Base-by-base conservation (phyloP, 257 asterid genomes). In the Vinca minor region DNA sequence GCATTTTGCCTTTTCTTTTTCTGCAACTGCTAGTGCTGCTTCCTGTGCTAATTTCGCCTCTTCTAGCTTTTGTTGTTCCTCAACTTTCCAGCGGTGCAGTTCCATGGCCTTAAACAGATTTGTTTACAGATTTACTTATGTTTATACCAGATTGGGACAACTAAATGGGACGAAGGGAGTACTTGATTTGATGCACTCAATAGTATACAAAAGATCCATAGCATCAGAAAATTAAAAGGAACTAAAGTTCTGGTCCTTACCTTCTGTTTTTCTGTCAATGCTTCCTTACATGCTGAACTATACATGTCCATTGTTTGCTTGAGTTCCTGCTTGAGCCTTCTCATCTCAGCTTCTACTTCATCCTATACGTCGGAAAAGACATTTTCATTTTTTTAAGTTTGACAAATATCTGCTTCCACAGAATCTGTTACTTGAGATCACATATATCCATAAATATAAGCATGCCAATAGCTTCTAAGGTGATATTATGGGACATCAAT, bases 251-350 rank as follows among this genome's bases (percentile, higher is more conserved):
- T 36, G 41, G 18, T 49, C 23, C 54, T 48, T 81, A 84, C 96
- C 76, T 79, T 92, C 72, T 86, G 93, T 70, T 88, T 88, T 70
- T 96, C 95, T 4, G 84, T 67, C 72, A 85, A 77, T 66, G 98
- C 95, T 74, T 92, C 96, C 76, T 79, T 92, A 89, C 96, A 88
- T 31, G 95, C 98, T 20, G 85, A 63, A 87, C 93, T 92, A 80
- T 92, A 92, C 98, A 89, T 83, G 71, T 87, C 96, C 95, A 91
- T 88, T 48, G 96, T 91, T 76, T 86, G 98, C 78, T 74, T 86
- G 71, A 86, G 94, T 77, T 91, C 96, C 77, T 75, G 82, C 79
- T 88, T 88, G 18, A 92, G 91, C 78, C 96, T 82, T 82, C 94
- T 81, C 96, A 92, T 83, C 85, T 92, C 96, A 53, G 93, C 95